A percentile compares a stretch with the other conserved stretches of the same genome.
Conservation (phyloP, 2,329 filamentous ascomycete species). For the Phaeosphaeriaceae sp. region DNA sequence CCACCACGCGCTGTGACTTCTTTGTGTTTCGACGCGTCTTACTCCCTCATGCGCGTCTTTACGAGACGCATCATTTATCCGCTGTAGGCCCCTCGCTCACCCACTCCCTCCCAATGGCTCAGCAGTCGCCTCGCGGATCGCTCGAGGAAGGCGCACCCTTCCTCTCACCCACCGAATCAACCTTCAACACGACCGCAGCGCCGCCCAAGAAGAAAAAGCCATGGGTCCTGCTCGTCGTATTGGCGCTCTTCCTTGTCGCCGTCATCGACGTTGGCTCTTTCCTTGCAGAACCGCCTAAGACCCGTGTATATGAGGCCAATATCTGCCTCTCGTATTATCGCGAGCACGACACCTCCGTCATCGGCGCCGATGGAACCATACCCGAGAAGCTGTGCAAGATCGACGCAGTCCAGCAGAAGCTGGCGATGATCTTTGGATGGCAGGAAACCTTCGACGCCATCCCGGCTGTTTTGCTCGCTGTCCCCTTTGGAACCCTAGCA, state of each 20-base stretch:
- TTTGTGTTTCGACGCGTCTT: constrained; percentile 4
- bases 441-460: constrained; percentile 57
- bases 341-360: constrained; percentile 51
- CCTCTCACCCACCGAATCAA: constrained; percentile 18
- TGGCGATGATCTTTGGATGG: constrained; percentile 60
- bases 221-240: constrained; percentile 37
- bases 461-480: constrained; percentile 54
- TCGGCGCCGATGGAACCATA: constrained; percentile 51
- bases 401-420: constrained; percentile 56
- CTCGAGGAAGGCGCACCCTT: constrained; percentile 27
- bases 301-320: constrained; percentile 58
- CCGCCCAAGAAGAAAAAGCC: constrained; percentile 30
- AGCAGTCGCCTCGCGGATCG: constrained; percentile 17
- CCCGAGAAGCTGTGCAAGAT: constrained; percentile 59
- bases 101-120: constrained; percentile 14
- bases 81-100: constrained; percentile 1
- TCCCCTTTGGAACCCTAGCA: constrained; percentile 59
- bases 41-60: not conserved
- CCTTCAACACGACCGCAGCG: not conserved
- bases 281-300: constrained; percentile 54
- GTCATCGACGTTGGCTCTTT: constrained; percentile 56
- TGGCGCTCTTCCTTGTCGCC: constrained; percentile 52
- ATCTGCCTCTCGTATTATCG: constrained; percentile 56
- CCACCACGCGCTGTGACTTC: not conserved
- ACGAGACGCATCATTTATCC: not conserved